Evolutionary conservation across 495 filamentous ascomycete species (phyloP).

Genomic region (Hyaloscypha bicolor): DNA sequence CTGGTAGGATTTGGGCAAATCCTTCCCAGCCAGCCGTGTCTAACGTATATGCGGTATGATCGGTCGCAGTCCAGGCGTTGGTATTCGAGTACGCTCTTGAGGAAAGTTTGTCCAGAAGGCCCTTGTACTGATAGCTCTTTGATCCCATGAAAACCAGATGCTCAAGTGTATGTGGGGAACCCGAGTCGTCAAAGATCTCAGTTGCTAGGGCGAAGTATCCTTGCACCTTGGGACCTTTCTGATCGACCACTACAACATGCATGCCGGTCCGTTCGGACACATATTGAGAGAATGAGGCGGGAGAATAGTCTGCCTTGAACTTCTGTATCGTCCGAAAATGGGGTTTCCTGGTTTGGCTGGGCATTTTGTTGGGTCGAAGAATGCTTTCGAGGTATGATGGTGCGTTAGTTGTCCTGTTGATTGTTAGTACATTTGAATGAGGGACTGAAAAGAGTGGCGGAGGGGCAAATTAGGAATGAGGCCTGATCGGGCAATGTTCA

Average conservation of each 20-base stretch:
- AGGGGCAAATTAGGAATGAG: not conserved
- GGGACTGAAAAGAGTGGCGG: not conserved
- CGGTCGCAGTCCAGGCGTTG: conserved; percentile 94
- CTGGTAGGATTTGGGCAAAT: conserved; percentile 89
- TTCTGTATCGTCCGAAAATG: conserved; percentile 83
- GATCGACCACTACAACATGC: conserved; percentile 88
- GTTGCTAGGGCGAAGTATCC: conserved; percentile 96
- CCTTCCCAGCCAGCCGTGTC: conserved; percentile 96
- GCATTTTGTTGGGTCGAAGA: conserved; percentile 21
- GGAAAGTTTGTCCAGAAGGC: conserved; percentile 89
- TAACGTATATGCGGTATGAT: conserved; percentile 96
- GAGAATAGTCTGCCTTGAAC: conserved; percentile 87
- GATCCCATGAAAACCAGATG: conserved; percentile 98
- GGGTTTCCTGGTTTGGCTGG: conserved; percentile 23
- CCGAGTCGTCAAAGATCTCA: conserved; percentile 96
- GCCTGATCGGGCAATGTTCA: no score
- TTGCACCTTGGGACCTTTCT: conserved; percentile 89
- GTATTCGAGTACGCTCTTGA: conserved; percentile 90
- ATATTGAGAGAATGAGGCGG: conserved; percentile 81
- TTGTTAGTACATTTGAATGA: not conserved
- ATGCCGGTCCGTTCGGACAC: conserved; percentile 83
- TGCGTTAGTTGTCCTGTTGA: not conserved
- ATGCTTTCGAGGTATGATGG: not conserved
- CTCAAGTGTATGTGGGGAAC: conserved; percentile 93
- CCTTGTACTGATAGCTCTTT: conserved; percentile 90